Percentiles rank a stretch among this genome's conserved stretches.
phyloP scores from a whole-genome alignment of 164 flowering plant species.

The Umbellularia californica region DNA sequence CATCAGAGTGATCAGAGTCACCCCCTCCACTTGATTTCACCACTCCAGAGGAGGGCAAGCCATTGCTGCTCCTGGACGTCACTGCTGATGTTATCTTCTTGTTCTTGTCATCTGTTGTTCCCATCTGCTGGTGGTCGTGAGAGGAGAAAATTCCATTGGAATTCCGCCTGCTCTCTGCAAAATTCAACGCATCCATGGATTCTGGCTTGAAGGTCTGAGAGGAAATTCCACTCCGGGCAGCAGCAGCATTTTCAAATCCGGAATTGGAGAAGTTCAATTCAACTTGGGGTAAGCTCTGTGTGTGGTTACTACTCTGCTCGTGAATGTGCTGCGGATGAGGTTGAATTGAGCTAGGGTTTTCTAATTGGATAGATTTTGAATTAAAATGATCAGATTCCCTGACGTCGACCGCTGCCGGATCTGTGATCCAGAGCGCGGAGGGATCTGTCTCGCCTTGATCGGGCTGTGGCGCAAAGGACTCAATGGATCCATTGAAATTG shows the following conservation, averaged over 20 bases:
- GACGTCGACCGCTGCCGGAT: slow-evolving; percentile 41
- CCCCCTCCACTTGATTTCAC: slow-evolving; percentile 34
- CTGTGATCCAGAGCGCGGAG: slow-evolving; percentile 59
- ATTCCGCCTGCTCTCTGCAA: slow-evolving; percentile 56
- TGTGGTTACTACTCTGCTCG: slow-evolving; percentile 20
- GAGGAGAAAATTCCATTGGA: slow-evolving; percentile 34
- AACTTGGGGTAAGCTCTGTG: slow-evolving; percentile 32
- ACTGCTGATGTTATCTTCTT: slow-evolving; percentile 27
- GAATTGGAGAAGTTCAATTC: slow-evolving; percentile 63
- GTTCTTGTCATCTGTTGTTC: slow-evolving; percentile 28
- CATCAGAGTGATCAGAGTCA: slow-evolving; percentile 84
- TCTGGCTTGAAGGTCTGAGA: slow-evolving; percentile 49
- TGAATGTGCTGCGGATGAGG: slow-evolving; percentile 8
- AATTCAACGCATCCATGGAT: slow-evolving; percentile 73
- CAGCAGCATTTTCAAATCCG: slow-evolving; percentile 28
- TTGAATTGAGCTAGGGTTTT: slow-evolving; percentile 28
- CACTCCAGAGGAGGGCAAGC: slow-evolving; percentile 43
- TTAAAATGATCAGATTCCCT: slow-evolving; percentile 19
- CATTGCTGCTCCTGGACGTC: slow-evolving; percentile 52
- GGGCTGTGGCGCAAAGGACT: neutral
- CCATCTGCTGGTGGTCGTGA: slow-evolving; percentile 21
- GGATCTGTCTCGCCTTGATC: slow-evolving; percentile 64
- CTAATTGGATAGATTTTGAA: slow-evolving; percentile 33
- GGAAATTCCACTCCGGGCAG: slow-evolving; percentile 18
- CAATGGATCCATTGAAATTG: slow-evolving; percentile 31